These are phyloP conservation scores for Penicillium sclerotigenum DNA, from an alignment of 2,329 filamentous ascomycete species.

Conservation along the genomic window DNA sequence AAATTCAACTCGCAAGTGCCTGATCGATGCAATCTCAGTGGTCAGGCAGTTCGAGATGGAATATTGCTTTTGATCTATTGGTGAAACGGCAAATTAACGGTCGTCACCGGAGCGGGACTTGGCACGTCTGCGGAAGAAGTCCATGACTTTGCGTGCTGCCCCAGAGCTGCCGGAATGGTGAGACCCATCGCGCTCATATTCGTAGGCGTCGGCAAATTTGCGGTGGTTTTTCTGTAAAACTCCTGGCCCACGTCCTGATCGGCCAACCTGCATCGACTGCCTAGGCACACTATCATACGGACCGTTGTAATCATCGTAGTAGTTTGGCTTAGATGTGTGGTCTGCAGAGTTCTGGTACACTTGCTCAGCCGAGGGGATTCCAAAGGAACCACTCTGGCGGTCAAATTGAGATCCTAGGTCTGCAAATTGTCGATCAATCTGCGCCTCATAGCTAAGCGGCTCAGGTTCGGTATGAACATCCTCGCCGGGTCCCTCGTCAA, in stretches of 20 bases:
- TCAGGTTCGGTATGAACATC: conserved; percentile 29
- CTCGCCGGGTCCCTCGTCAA: conserved; percentile 30
- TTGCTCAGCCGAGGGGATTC: conserved; percentile 30
- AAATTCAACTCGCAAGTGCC: conserved; percentile 13
- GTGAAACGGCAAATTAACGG: conserved; percentile 25
- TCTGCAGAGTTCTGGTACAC: conserved; percentile 33
- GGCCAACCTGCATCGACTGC: conserved; percentile 44
- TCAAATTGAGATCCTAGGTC: conserved; percentile 37
- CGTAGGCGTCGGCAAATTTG: conserved; percentile 83
- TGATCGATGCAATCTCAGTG: conserved; percentile 12
- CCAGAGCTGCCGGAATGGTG: conserved; percentile 79
- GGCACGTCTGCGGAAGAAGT: conserved; percentile 88
- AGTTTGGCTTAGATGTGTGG: conserved; percentile 36
- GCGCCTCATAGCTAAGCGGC: conserved; percentile 37
- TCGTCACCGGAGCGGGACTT: conserved; percentile 62
- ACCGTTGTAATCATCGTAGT: conserved; percentile 51
- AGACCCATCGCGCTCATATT: conserved; percentile 59
- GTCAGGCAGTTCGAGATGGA: neutral
- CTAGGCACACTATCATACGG: conserved; percentile 39
- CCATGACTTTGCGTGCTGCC: conserved; percentile 90
- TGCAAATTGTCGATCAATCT: conserved; percentile 44
- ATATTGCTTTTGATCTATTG: conserved; percentile 9
- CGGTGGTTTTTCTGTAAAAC: conserved; percentile 82
- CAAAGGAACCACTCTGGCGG: conserved; percentile 30
- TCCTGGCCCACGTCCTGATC: conserved; percentile 45